phyloP scores from a whole-genome alignment of 176 grass and related monocot species.

The Calamus simplicifolius region DNA sequence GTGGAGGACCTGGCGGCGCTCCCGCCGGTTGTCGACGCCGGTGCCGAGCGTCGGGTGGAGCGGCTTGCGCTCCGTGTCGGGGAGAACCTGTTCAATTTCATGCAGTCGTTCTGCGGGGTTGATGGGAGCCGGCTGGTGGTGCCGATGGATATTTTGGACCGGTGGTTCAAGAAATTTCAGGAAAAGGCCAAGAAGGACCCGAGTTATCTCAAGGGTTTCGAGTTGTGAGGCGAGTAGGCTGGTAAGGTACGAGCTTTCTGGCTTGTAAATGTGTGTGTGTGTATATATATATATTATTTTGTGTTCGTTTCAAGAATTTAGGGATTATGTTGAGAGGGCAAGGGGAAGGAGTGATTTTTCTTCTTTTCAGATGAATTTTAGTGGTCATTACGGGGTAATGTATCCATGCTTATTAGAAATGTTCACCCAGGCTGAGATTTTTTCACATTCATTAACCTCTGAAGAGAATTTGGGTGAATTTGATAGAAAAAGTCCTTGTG shows the following conservation, averaged over 20 bases:
- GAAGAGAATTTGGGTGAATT: too few species aligned
- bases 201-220: constrained; percentile 63
- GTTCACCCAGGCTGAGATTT: too few species aligned
- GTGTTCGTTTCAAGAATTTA: too few species aligned
- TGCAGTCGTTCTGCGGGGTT: constrained; percentile 86
- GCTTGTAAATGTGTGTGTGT: too few species aligned
- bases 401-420: too few species aligned
- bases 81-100: constrained; percentile 93
- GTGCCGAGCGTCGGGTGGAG: constrained; percentile 58
- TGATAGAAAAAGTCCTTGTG: too few species aligned
- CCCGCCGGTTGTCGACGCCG: constrained; percentile 38
- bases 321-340: too few species aligned
- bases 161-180: constrained; percentile 97
- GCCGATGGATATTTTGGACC: constrained; percentile 78
- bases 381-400: too few species aligned
- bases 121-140: constrained; percentile 81
- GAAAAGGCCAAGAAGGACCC: constrained; percentile 80
- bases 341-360: too few species aligned
- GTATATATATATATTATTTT: too few species aligned
- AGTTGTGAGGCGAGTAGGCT: constrained; percentile 40
- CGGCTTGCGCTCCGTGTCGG: constrained; percentile 68
- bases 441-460: too few species aligned
- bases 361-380: too few species aligned
- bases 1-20: constrained; percentile 67
- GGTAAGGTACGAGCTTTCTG: constrained; percentile 15